These are phyloP conservation scores for Naganishia cerealis DNA, from an alignment of 1,284 basidiomycete species.

Conservation along the genomic window DNA sequence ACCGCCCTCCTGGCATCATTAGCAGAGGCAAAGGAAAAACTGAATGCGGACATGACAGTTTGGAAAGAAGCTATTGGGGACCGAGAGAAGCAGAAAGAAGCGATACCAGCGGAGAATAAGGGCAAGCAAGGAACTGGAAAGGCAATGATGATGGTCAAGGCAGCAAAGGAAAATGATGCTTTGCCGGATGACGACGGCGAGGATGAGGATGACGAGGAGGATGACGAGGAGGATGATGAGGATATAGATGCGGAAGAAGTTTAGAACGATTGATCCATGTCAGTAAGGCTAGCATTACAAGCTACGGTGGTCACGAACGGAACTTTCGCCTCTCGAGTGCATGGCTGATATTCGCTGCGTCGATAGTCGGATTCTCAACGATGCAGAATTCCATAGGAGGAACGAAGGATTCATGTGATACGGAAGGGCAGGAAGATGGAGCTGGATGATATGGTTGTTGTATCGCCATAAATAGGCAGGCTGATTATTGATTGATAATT, in stretches of 20 bases:
- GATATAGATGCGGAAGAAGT: not conserved
- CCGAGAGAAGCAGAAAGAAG: constrained; percentile 34
- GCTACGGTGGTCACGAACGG: no score
- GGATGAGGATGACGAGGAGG: constrained; percentile 7
- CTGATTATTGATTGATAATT: not conserved
- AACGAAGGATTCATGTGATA: no score
- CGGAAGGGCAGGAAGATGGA: no score
- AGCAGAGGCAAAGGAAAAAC: constrained; percentile 22
- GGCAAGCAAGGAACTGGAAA: constrained; percentile 34
- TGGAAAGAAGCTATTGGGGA: constrained; percentile 36
- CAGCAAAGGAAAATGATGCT: constrained; percentile 32
- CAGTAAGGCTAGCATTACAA: not conserved
- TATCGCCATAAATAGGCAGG: not conserved
- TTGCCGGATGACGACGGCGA: constrained; percentile 22
- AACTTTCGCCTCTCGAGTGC: no score
- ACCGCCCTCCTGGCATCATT: constrained; percentile 27
- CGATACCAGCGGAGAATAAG: constrained; percentile 12
- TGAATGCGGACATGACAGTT: constrained; percentile 31
- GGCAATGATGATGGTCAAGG: constrained; percentile 36
- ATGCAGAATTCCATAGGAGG: no score
- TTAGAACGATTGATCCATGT: not conserved
- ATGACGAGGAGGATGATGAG: constrained; percentile 5
- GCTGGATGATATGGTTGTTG: not conserved
- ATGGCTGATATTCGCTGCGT: no score
- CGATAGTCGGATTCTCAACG: no score